phyloP scores from a whole-genome alignment of 2,329 filamentous ascomycete genomes.

The Epichloe baconii region DNA sequence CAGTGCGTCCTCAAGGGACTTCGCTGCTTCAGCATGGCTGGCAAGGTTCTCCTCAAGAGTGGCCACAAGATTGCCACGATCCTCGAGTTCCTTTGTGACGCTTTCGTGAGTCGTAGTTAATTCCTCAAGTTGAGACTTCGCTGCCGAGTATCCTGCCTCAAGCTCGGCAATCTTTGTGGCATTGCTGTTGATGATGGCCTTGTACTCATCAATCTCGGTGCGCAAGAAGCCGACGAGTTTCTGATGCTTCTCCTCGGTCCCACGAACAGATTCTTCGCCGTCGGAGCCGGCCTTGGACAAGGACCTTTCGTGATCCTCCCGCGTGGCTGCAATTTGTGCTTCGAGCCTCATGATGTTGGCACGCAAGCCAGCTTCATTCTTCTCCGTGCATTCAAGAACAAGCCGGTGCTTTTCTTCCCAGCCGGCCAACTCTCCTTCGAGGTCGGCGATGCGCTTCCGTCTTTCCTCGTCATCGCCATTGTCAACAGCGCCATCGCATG shows the following conservation, averaged over 20 bases:
- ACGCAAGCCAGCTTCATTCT: slow-evolving; percentile 59
- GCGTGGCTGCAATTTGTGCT: slow-evolving; percentile 37
- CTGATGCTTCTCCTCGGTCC: slow-evolving; percentile 42
- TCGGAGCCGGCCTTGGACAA: slow-evolving; percentile 26
- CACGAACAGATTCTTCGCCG: slow-evolving; percentile 27
- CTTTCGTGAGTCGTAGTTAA: slow-evolving; percentile 47
- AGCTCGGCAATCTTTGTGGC: slow-evolving; percentile 57
- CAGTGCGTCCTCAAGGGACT: slow-evolving; percentile 38
- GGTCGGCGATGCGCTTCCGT: slow-evolving; percentile 41
- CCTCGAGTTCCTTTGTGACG: slow-evolving; percentile 29
- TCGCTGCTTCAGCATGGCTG: slow-evolving; percentile 45
- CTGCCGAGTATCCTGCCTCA: slow-evolving; percentile 55
- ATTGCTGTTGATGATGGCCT: slow-evolving; percentile 56
- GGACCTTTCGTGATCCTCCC: slow-evolving; percentile 34
- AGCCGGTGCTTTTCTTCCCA: slow-evolving; percentile 69
- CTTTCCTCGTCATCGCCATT: slow-evolving; percentile 18
- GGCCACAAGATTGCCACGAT: slow-evolving; percentile 33
- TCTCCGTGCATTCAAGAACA: slow-evolving; percentile 56
- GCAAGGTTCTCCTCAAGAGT: slow-evolving; percentile 46
- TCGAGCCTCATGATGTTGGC: slow-evolving; percentile 64
- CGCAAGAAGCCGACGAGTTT: slow-evolving; percentile 50
- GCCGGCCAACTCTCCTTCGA: slow-evolving; percentile 57
- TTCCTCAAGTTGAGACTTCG: slow-evolving; percentile 55
- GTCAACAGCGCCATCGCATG: slow-evolving; percentile 17
- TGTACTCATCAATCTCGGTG: slow-evolving; percentile 70